phyloP scores from a whole-genome alignment of 345 rosid genomes.

The Barbarea vulgaris region DNA sequence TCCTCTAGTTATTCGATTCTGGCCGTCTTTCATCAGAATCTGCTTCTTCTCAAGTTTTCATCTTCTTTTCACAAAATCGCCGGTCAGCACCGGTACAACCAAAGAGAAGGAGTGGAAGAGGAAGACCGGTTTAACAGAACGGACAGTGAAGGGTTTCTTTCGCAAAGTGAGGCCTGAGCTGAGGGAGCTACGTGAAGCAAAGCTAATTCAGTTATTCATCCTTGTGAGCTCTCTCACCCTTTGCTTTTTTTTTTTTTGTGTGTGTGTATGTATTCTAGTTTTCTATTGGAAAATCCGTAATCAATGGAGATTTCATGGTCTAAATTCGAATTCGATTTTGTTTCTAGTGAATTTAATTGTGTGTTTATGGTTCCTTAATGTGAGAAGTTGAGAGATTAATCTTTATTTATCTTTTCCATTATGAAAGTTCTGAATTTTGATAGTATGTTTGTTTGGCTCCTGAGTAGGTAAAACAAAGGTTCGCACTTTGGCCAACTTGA shows the following conservation, averaged over 20 bases:
- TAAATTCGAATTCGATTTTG: background rate
- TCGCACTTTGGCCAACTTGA: slow-evolving; percentile 11
- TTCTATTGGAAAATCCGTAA: background rate
- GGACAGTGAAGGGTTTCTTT: slow-evolving; percentile 17
- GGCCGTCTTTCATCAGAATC: slow-evolving; percentile 15
- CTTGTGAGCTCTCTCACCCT: background rate
- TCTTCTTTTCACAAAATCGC: background rate
- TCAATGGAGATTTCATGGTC: background rate
- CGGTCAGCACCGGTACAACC: background rate
- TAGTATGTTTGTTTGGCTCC: background rate
- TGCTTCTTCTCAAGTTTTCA: background rate
- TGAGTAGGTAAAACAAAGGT: background rate
- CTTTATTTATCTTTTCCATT: background rate
- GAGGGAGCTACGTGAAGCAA: background rate
- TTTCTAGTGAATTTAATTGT: background rate
- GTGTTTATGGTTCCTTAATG: background rate
- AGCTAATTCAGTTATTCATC: slow-evolving; percentile 9
- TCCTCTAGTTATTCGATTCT: background rate
- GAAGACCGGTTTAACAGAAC: background rate
- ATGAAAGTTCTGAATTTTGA: background rate
- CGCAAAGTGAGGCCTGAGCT: background rate
- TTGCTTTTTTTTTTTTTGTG: background rate
- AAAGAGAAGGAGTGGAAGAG: background rate
- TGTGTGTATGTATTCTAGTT: background rate
- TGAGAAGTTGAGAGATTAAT: background rate